Evolutionary conservation across 257 asterid genomes (phyloP).

Genomic region (Jacaranda mimosifolia): DNA sequence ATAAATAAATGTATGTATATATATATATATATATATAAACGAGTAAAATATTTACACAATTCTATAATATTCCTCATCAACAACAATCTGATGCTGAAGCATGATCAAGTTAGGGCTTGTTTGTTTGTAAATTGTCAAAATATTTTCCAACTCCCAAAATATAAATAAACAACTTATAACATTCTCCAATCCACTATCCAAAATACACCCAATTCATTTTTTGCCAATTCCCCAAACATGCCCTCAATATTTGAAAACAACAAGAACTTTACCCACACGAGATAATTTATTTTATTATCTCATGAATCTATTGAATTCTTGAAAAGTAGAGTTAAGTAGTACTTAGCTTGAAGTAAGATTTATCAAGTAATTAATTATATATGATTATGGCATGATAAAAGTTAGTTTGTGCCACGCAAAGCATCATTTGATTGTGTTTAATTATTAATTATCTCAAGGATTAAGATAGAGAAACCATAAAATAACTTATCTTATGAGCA

Average conservation of each 20-base stretch:
- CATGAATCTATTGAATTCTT: background rate
- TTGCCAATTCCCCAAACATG: no score
- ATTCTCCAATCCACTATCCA: no score
- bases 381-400: conserved; percentile 31
- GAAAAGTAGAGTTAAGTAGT: conserved; percentile 11
- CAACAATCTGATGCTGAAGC: conserved; percentile 11
- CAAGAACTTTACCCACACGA: background rate
- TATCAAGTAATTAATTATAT: conserved; percentile 1
- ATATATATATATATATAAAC: no score
- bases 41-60: background rate
- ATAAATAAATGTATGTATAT: background rate
- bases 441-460: conserved; percentile 1
- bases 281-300: conserved; percentile 22
- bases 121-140: no score
- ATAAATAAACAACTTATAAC: no score
- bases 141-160: no score
- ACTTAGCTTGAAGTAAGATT: conserved; percentile 23
- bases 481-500: conserved; percentile 17
- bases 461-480: conserved; percentile 33
- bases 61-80: background rate
- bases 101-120: background rate
- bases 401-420: conserved; percentile 24
- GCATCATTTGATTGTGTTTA: conserved; percentile 26
- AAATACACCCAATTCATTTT: no score
- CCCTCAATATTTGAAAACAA: background rate